A percentile compares a stretch with the other conserved stretches of the same genome.
phyloP scores from a whole-genome alignment of 2,329 filamentous ascomycete species.

The Penicillium sp. region DNA sequence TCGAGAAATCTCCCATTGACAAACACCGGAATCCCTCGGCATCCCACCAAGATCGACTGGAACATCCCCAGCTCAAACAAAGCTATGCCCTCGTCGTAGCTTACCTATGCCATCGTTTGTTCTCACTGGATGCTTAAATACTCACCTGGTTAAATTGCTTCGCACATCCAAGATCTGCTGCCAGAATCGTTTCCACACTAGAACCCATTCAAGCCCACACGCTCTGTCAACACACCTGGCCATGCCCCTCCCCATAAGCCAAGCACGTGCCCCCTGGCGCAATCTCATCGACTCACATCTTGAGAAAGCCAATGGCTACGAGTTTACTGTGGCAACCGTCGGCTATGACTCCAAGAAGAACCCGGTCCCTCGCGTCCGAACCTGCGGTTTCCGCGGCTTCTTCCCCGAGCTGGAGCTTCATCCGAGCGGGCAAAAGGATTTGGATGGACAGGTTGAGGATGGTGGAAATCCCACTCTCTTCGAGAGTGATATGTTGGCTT shows the following conservation, averaged over 20 bases:
- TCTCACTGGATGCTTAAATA: not conserved
- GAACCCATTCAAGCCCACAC: no score
- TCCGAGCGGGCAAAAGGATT: slow-evolving; percentile 72
- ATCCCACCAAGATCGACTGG: not conserved
- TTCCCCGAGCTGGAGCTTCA: slow-evolving; percentile 68
- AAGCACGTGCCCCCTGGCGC: slow-evolving; percentile 31
- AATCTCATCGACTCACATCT: slow-evolving; percentile 28
- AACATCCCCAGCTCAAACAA: not conserved
- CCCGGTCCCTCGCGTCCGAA: slow-evolving; percentile 45
- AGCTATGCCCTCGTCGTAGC: not conserved
- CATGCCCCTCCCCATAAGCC: slow-evolving; percentile 14
- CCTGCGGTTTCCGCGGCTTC: slow-evolving; percentile 83
- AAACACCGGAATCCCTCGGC: not conserved
- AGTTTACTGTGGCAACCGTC: slow-evolving; percentile 33
- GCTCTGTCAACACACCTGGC: slow-evolving; percentile 2
- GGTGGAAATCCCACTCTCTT: slow-evolving; percentile 66
- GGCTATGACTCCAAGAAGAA: slow-evolving; percentile 15
- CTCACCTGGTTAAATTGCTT: not conserved
- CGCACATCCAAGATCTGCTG: not conserved
- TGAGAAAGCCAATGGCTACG: slow-evolving; percentile 21
- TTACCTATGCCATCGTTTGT: not conserved
- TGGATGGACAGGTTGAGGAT: slow-evolving; percentile 41
- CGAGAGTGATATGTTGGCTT: slow-evolving; percentile 74
- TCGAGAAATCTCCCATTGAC: not conserved
- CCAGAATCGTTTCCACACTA: not conserved